Percentiles rank a stretch among this genome's conserved stretches.
Evolutionary conservation across 805 yeast genomes (phyloP).

Genomic region (Candida vaughaniae): DNA sequence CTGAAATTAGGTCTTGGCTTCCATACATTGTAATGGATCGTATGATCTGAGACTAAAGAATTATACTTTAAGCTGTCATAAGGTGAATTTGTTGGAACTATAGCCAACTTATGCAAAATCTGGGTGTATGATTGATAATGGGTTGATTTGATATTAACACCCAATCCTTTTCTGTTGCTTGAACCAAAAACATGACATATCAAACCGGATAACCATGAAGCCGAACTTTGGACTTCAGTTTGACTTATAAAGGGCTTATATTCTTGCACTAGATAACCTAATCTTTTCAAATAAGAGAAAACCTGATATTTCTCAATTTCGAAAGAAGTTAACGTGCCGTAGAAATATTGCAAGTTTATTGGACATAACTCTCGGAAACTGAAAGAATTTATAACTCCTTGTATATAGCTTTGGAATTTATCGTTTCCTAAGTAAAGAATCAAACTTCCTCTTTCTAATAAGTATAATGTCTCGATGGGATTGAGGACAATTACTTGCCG

Average conservation of each 20-base stretch:
- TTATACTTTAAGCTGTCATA: constrained; percentile 1
- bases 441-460: constrained; percentile 73
- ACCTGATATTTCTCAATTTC: constrained; percentile 50
- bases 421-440: constrained; percentile 25
- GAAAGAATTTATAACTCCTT: constrained; percentile 16
- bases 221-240: not conserved
- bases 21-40: constrained; percentile 71
- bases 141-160: constrained; percentile 6
- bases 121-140: constrained; percentile 8
- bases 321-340: constrained; percentile 30
- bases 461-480: constrained; percentile 70
- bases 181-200: not conserved
- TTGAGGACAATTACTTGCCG: constrained; percentile 45
- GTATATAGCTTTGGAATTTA: constrained; percentile 20
- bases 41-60: constrained; percentile 10
- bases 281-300: constrained; percentile 70
- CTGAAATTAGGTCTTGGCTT: constrained; percentile 73
- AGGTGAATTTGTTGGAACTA: constrained; percentile 3
- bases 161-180: not conserved
- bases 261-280: constrained; percentile 66
- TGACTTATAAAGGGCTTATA: constrained; percentile 5
- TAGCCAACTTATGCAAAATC: constrained; percentile 4
- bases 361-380: constrained; percentile 25
- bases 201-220: not conserved
- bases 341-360: constrained; percentile 63